Evolutionary conservation across 2,329 filamentous ascomycete species (phyloP), one percentile per base, ranked within the genome.

Genomic region (Aspergillus brasiliensis): DNA sequence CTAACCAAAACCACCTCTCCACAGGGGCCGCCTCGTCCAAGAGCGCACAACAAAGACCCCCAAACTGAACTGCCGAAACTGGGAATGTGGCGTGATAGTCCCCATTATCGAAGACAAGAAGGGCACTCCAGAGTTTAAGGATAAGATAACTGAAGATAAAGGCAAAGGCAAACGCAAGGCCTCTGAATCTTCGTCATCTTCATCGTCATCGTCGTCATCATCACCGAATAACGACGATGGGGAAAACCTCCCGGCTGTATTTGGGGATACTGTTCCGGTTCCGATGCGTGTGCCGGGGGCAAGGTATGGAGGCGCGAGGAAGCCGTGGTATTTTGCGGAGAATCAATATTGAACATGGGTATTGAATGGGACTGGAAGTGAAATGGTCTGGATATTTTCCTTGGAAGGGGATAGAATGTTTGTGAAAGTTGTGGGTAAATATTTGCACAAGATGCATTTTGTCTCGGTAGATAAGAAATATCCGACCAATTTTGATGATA

Each of bases 71-170:
- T 92, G 90, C 75, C 87, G 91, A 57, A 99, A 98, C 74, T 98
- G 94, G 93, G 95, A 98, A 77, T 97, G 92, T 71, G 95, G 95
- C 37, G 91, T 99, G 1, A 68, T 98, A 23, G 73, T 97, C 42
- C 87, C 88, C 8, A 80, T 90, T 23, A 68, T 66, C 27, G 46
- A 58, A 2, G 58, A 49, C n/a, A 59, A 66, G 2, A 31, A 31
- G 3, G 11, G 27, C 6, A 38, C 38, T 46, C 55, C 59, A 58
- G 64, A 69, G 15, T 1, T 8, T 2, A 49, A 27, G 21, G 10
- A 40, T 37, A 23, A 44, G 28, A 27, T 4, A 13, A 3, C 19
- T 19, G 44, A 27, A 11, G 59, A 57, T 53, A 61, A 80, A 71
- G 73, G 76, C 5, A 76, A 47, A 56, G 31, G 38, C 2, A 13